Evolutionary conservation across 371 early-diverging fungal species (phyloP), one percentile per base, ranked within the genome.

Genomic region (Apophysomyces ossiformis): DNA sequence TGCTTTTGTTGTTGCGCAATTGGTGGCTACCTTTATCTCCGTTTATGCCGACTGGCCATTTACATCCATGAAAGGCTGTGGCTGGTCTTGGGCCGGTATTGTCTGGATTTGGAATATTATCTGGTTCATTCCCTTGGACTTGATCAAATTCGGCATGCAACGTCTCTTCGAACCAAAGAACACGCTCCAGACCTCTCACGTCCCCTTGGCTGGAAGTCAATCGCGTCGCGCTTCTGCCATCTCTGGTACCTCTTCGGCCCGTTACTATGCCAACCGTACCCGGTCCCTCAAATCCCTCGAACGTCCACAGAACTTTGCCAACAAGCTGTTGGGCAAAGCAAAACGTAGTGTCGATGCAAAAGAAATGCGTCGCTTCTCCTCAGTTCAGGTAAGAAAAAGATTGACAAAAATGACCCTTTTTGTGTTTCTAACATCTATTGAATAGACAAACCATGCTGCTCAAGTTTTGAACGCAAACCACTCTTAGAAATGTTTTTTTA

Each of bases 101-200:
- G 81, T 83, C 59, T 83, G 86, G 84, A 78, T 89, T 67, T 88
- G 87, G 87, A 88, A 89, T 74, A 81, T 89, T 65, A 69, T 88
- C 56, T 89, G 90, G 90, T 89, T 86, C 68, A 64, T 84, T 54
- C 90, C 90, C 37, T 70, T 89, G 41, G 90, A 89, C 72, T 74
- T 85, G 26, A 77, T 89, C 81, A 89, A 89, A 72, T 90, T 90
- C 67, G 88, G 72, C 56, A 83, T 90, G 78, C 86, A 85, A 39
- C 64, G 67, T 18, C 13, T 70, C 59, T 83, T 86, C 74, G 75
- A 73, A 60, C 82, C 75, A 45, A 62, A 32, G 32, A 50, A 50
- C 4, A 50, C 54, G 9, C 54, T 50, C 7, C 54, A 50, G 21
- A 21, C 63, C 61, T 77, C 74, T 61, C 69, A 74, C 64, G 75